These are phyloP conservation scores for Fusarium albosuccineum DNA, from an alignment of 2,329 filamentous ascomycete genomes.

Conservation along the genomic window DNA sequence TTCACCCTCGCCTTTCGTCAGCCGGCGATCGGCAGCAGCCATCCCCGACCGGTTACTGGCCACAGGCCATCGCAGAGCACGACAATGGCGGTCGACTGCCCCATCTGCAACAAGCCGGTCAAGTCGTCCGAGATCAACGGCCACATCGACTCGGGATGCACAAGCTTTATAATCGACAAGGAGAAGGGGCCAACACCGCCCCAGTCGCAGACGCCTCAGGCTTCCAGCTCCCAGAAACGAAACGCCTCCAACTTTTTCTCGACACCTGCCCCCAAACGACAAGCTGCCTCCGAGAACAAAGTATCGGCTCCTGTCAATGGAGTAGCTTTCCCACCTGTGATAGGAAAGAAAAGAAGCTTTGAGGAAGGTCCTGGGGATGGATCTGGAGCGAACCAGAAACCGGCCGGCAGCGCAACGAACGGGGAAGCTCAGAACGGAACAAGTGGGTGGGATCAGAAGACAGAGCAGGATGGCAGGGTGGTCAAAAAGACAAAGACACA, in stretches of 20 bases:
- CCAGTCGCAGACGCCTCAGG: conserved; percentile 50
- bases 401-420: conserved; percentile 13
- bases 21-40: conserved; percentile 13
- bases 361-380: conserved; percentile 65
- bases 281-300: conserved; percentile 52
- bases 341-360: conserved; percentile 64
- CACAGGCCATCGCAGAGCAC: neutral
- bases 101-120: conserved; percentile 82
- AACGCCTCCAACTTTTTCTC: conserved; percentile 72
- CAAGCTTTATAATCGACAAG: conserved; percentile 72
- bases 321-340: conserved; percentile 46
- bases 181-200: conserved; percentile 49
- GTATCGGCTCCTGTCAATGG: conserved; percentile 53
- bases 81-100: conserved; percentile 75
- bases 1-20: neutral
- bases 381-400: conserved; percentile 1
- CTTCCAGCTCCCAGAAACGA: conserved; percentile 63
- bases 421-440: conserved; percentile 24
- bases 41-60: neutral
- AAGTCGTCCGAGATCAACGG: conserved; percentile 83
- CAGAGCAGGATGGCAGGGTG: conserved; percentile 54
- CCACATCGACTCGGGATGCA: conserved; percentile 89
- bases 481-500: conserved; percentile 77
- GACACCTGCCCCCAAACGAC: conserved; percentile 70
- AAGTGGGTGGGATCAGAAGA: conserved; percentile 7